phyloP scores from a whole-genome alignment of 1,139 yeast genomes.

The Wickerhamomyces sp. region DNA sequence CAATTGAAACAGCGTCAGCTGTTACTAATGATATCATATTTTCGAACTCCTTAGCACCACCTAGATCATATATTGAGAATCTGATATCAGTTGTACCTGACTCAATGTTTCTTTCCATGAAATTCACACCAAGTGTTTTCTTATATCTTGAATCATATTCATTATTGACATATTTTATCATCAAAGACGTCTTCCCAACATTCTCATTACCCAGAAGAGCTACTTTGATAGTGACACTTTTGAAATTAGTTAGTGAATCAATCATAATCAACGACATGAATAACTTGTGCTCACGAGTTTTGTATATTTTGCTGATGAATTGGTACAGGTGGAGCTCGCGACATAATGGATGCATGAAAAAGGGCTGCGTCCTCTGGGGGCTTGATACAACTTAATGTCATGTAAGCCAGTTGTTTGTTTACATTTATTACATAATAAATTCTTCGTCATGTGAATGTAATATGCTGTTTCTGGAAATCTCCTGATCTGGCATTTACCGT shows the following conservation, averaged over 20 bases:
- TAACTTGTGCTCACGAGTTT: not conserved
- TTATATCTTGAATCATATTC: conserved; percentile 89
- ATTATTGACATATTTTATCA: conserved; percentile 97
- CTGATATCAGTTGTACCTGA: conserved; percentile 87
- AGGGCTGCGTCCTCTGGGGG: not conserved
- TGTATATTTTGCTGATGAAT: conserved; percentile 1
- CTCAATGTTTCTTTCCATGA: conserved; percentile 86
- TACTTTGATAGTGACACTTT: conserved; percentile 51
- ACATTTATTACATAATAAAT: conserved; percentile 15
- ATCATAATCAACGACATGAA: not conserved
- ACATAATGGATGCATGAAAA: not conserved
- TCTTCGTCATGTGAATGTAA: not conserved
- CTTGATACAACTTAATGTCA: too few species aligned
- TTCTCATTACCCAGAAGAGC: conserved; percentile 97
- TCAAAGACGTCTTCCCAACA: conserved; percentile 94
- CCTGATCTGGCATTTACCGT: not conserved
- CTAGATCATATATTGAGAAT: conserved; percentile 93
- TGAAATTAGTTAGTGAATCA: not conserved
- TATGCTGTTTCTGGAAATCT: not conserved
- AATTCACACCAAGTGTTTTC: conserved; percentile 92
- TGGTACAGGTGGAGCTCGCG: conserved; percentile 1
- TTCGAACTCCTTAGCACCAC: conserved; percentile 94
- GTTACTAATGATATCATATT: conserved; percentile 95
- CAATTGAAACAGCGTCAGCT: conserved; percentile 88
- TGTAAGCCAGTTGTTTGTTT: too few species aligned